These are phyloP conservation scores for Orbilia oligospora DNA, from an alignment of 2,329 filamentous ascomycete genomes.

Conservation along the genomic window DNA sequence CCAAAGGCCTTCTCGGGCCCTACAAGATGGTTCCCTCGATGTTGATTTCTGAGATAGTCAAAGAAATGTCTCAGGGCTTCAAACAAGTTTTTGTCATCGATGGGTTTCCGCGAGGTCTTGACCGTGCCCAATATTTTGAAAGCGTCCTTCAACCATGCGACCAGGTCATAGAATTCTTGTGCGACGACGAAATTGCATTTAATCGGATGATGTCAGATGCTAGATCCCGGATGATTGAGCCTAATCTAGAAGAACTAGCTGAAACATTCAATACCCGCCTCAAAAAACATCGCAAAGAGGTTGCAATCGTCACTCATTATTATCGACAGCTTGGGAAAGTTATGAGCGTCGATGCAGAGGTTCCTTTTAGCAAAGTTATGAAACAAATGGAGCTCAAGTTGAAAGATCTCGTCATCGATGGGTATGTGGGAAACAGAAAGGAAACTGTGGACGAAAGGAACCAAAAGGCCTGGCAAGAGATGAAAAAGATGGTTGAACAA, in stretches of 20 bases:
- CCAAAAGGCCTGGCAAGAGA: constrained; percentile 32
- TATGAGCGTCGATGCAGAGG: constrained; percentile 36
- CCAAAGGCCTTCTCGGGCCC: constrained; percentile 41
- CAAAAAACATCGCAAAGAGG: constrained; percentile 22
- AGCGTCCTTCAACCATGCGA: constrained; percentile 43
- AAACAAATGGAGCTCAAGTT: constrained; percentile 42
- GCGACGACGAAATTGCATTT: constrained; percentile 19
- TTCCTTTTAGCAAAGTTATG: constrained; percentile 1
- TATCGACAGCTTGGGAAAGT: constrained; percentile 42
- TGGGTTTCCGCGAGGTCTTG: constrained; percentile 38
- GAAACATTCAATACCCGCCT: neutral
- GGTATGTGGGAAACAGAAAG: constrained; percentile 32
- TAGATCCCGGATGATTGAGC: neutral
- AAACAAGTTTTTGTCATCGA: constrained; percentile 48
- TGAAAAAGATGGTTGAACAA: constrained; percentile 9
- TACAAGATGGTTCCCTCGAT: constrained; percentile 53
- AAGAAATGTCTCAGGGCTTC: constrained; percentile 43
- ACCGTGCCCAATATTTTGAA: constrained; percentile 41
- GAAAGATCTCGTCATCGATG: constrained; percentile 34
- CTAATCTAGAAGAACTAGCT: neutral
- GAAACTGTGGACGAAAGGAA: constrained; percentile 34
- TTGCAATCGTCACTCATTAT: constrained; percentile 22
- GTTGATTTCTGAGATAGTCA: constrained; percentile 38
- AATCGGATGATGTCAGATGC: constrained; percentile 6
- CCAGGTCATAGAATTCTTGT: constrained; percentile 26